phyloP scores from a whole-genome alignment of 2,329 filamentous ascomycete genomes.

The Colletotrichum shisoi region DNA sequence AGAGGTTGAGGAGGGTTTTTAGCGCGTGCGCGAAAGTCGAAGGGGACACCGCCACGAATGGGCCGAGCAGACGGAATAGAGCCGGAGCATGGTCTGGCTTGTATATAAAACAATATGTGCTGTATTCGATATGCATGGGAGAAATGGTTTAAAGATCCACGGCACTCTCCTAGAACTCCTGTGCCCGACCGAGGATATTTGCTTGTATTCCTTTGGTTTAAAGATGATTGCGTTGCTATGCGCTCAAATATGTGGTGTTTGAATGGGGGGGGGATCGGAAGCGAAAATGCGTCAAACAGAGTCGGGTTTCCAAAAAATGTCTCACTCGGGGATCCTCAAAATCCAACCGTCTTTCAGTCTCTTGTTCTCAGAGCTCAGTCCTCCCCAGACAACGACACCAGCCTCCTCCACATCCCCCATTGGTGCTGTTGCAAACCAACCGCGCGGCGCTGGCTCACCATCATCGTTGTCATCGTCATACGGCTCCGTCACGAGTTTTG shows the following conservation, averaged over 20 bases:
- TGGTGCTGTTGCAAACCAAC: constrained; percentile 65
- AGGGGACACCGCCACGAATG: constrained; percentile 25
- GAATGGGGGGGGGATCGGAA: too few species aligned
- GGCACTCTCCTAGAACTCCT: background rate
- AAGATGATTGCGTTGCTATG: constrained; percentile 12
- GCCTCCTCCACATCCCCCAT: constrained; percentile 68
- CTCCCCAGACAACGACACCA: constrained; percentile 68
- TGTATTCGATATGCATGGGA: constrained; percentile 41
- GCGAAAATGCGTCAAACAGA: background rate
- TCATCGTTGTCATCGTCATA: constrained; percentile 59
- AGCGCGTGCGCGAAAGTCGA: constrained; percentile 15
- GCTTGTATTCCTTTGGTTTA: background rate
- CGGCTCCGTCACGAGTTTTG: constrained; percentile 55
- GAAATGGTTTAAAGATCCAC: constrained; percentile 34
- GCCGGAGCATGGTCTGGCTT: constrained; percentile 34
- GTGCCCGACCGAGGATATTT: constrained; percentile 5
- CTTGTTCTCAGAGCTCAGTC: constrained; percentile 60
- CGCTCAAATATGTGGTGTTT: background rate
- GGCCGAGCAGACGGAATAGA: constrained; percentile 20
- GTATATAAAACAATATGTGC: constrained; percentile 43
- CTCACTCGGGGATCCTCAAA: constrained; percentile 57
- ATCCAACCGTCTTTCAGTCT: constrained; percentile 71
- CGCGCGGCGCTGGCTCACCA: constrained; percentile 61
- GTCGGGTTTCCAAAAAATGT: background rate
- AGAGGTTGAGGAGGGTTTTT: constrained; percentile 14